phyloP scores from a whole-genome alignment of 306 rosid species.

The Vicia sativa region DNA sequence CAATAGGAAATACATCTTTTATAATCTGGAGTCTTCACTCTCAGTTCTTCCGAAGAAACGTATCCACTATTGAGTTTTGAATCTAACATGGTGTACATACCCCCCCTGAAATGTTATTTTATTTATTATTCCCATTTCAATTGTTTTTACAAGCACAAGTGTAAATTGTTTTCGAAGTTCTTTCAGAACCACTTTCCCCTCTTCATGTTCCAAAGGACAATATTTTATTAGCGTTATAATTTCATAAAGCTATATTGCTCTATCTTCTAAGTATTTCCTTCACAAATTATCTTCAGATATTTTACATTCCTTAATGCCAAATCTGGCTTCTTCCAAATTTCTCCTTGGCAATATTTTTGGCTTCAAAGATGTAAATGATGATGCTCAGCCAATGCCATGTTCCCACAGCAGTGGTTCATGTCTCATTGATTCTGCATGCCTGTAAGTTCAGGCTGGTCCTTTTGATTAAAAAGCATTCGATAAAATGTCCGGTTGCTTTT shows the following conservation, averaged over 20 bases:
- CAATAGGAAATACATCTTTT: slow-evolving; percentile 60
- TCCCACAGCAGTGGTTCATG: slow-evolving; percentile 44
- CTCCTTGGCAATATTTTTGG: slow-evolving; percentile 65
- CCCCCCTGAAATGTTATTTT: neutral
- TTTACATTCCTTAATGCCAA: slow-evolving; percentile 62
- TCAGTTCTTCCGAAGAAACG: slow-evolving; percentile 63
- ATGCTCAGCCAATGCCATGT: slow-evolving; percentile 43
- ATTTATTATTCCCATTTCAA: slow-evolving; percentile 18
- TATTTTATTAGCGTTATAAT: slow-evolving; percentile 23
- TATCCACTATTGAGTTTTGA: slow-evolving; percentile 52
- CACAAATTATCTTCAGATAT: slow-evolving; percentile 59
- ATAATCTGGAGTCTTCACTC: slow-evolving; percentile 52
- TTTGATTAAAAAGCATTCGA: slow-evolving; percentile 13
- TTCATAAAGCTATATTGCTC: slow-evolving; percentile 10
- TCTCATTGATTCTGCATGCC: slow-evolving; percentile 54
- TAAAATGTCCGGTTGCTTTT: slow-evolving; percentile 17
- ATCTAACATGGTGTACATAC: neutral
- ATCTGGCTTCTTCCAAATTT: slow-evolving; percentile 50
- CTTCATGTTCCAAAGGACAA: slow-evolving; percentile 8
- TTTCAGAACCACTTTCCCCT: slow-evolving; percentile 11
- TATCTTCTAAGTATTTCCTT: slow-evolving; percentile 46
- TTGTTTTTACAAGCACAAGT: slow-evolving; percentile 14
- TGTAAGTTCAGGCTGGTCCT: slow-evolving; percentile 54
- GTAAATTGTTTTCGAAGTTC: slow-evolving; percentile 13
- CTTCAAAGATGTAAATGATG: slow-evolving; percentile 43